A percentile compares a stretch with the other conserved stretches of the same genome.
Evolutionary conservation across 2,329 filamentous ascomycete species (phyloP).

Genomic region (Ascochyta viciae-villosae): DNA sequence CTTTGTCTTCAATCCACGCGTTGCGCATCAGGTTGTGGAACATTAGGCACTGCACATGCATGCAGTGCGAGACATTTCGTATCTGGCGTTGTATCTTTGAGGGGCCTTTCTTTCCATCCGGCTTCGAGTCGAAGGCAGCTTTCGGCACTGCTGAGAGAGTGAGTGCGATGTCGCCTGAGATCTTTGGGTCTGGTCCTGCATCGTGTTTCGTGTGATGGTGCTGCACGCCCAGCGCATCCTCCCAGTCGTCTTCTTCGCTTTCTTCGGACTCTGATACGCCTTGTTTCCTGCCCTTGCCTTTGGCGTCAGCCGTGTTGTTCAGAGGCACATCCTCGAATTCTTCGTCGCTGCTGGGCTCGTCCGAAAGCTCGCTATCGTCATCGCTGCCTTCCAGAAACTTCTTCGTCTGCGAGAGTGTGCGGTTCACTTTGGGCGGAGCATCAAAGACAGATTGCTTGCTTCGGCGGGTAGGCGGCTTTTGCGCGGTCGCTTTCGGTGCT

Average conservation of each 20-base stretch:
- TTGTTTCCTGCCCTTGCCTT: slow-evolving; percentile 52
- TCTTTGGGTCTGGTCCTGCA: slow-evolving; percentile 53
- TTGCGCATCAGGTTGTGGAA: slow-evolving; percentile 82
- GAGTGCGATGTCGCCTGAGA: slow-evolving; percentile 74
- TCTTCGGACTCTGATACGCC: slow-evolving; percentile 43
- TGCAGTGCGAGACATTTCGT: slow-evolving; percentile 79
- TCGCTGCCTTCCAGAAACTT: slow-evolving; percentile 51
- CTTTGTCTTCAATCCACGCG: slow-evolving; percentile 45
- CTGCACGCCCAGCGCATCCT: slow-evolving; percentile 47
- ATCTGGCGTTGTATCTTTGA: slow-evolving; percentile 84
- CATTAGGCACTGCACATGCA: slow-evolving; percentile 86
- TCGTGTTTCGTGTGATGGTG: slow-evolving; percentile 42
- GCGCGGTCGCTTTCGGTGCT: slow-evolving; percentile 24
- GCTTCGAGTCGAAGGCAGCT: slow-evolving; percentile 39
- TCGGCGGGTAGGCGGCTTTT: slow-evolving; percentile 24
- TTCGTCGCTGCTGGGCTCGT: slow-evolving; percentile 52
- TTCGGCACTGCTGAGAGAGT: slow-evolving; percentile 59
- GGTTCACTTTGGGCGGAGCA: slow-evolving; percentile 44
- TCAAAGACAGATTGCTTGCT: slow-evolving; percentile 53
- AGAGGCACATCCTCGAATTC: slow-evolving; percentile 59
- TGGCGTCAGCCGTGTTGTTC: slow-evolving; percentile 39
- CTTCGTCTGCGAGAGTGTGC: slow-evolving; percentile 43
- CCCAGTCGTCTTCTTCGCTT: slow-evolving; percentile 51
- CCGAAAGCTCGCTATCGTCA: slow-evolving; percentile 50
- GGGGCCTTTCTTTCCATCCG: slow-evolving; percentile 79